Evolutionary conservation across 73 alveolate genomes (phyloP).

Genomic region (Loxodes magnus): DNA sequence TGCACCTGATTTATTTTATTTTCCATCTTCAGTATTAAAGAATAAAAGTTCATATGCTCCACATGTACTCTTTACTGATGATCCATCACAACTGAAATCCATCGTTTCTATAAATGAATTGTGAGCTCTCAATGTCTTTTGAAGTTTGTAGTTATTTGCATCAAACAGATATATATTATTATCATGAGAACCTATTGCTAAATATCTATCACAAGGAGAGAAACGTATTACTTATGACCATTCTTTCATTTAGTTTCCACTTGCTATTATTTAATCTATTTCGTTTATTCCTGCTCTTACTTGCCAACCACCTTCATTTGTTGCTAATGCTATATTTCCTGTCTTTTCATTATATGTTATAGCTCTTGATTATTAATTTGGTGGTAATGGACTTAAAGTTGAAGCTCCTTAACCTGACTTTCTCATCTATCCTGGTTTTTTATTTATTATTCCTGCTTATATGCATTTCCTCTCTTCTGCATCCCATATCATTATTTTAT

Average conservation of each 20-base stretch:
- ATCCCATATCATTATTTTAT: constrained; percentile 45
- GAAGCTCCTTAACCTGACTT: constrained; percentile 51
- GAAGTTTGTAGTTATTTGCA: constrained; percentile 46
- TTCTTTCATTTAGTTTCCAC: constrained; percentile 43
- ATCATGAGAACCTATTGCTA: constrained; percentile 93
- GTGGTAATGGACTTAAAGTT: constrained; percentile 49
- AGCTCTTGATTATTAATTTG: constrained; percentile 65
- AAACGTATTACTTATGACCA: constrained; percentile 68
- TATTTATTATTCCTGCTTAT: constrained; percentile 26
- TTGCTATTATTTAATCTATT: constrained; percentile 26
- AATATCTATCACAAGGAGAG: constrained; percentile 74
- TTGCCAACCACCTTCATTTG: constrained; percentile 68
- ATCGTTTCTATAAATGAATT: constrained; percentile 66
- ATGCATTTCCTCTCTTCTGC: constrained; percentile 22
- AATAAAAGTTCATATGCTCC: constrained; percentile 88
- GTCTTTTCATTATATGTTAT: constrained; percentile 45
- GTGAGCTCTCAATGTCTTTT: constrained; percentile 53
- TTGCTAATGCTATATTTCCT: constrained; percentile 77
- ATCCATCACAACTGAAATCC: constrained; percentile 82
- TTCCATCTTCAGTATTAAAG: constrained; percentile 62
- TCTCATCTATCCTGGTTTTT: constrained; percentile 23
- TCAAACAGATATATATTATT: constrained; percentile 83
- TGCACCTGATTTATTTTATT: constrained; percentile 70
- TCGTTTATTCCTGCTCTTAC: constrained; percentile 25
- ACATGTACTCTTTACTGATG: constrained; percentile 66